Conservation (phyloP, 345 rosid genomes). For the Draba incana region DNA sequence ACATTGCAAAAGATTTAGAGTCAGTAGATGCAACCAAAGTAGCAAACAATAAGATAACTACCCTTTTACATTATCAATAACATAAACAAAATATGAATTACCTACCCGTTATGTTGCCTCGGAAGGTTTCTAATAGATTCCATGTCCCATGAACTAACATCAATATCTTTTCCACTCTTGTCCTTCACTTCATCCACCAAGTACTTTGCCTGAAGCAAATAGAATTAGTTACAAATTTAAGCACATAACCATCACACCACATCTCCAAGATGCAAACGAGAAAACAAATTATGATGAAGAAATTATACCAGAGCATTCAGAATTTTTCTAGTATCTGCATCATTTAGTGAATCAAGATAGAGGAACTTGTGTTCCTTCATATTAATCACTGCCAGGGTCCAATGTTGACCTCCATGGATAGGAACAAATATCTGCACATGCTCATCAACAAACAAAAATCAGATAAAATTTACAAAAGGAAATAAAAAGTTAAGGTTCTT, state of each 20-base stretch:
- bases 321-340: constrained; percentile 45
- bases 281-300: background rate
- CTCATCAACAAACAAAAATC: constrained; percentile 6
- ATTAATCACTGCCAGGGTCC: constrained; percentile 92
- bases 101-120: constrained; percentile 73
- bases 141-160: constrained; percentile 65
- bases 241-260: background rate
- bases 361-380: constrained; percentile 73
- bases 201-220: constrained; percentile 68
- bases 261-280: constrained; percentile 19
- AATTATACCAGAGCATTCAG: constrained; percentile 62
- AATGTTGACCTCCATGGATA: constrained; percentile 70
- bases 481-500: background rate
- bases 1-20: background rate
- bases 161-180: constrained; percentile 65
- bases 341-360: constrained; percentile 90
- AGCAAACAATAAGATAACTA: background rate
- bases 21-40: background rate
- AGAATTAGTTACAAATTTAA: constrained; percentile 1
- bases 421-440: constrained; percentile 88
- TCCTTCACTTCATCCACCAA: constrained; percentile 82
- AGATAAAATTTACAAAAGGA: background rate
- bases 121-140: constrained; percentile 80
- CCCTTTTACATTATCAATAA: background rate
- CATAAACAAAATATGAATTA: constrained; percentile 2